phyloP scores from a whole-genome alignment of 129 eudicot species.

The Arctium minus region DNA sequence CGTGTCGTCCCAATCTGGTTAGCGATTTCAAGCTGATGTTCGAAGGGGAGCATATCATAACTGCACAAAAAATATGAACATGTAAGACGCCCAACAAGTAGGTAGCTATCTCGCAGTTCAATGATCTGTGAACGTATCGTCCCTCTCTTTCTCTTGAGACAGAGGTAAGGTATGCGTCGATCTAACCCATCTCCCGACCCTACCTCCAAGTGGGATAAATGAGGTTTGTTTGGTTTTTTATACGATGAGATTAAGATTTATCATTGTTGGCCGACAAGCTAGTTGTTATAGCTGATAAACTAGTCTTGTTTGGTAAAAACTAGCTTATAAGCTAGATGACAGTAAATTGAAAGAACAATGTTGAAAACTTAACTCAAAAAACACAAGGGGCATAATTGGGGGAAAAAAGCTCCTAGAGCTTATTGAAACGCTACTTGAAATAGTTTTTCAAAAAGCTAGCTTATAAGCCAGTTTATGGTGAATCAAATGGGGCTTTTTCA shows the following conservation, averaged over 20 bases:
- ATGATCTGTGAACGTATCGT: too few relatives aligned
- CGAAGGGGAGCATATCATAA: constrained; percentile 83
- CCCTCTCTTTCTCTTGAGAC: neutral
- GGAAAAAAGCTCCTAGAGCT: neutral
- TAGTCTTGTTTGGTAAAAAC: too few relatives aligned
- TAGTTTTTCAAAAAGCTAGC: neutral
- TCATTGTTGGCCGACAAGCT: neutral
- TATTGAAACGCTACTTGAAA: neutral
- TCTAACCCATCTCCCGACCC: too few relatives aligned
- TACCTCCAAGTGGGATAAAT: too few relatives aligned
- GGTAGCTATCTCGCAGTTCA: neutral
- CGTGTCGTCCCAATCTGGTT: constrained; percentile 95
- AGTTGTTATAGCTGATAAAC: neutral
- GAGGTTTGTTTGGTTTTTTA: too few relatives aligned
- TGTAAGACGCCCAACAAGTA: neutral
- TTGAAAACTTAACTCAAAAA: neutral
- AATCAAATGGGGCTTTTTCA: neutral
- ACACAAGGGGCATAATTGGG: neutral
- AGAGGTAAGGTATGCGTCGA: neutral
- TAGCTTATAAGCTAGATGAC: too few relatives aligned
- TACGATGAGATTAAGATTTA: neutral
- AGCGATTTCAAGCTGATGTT: constrained; percentile 91
- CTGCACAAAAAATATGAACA: constrained; percentile 38
- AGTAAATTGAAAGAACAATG: neutral
- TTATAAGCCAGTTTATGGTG: too few relatives aligned